These are phyloP conservation scores for Cyberlindnera mississippiensis DNA, from an alignment of 805 yeast species.

Conservation along the genomic window DNA sequence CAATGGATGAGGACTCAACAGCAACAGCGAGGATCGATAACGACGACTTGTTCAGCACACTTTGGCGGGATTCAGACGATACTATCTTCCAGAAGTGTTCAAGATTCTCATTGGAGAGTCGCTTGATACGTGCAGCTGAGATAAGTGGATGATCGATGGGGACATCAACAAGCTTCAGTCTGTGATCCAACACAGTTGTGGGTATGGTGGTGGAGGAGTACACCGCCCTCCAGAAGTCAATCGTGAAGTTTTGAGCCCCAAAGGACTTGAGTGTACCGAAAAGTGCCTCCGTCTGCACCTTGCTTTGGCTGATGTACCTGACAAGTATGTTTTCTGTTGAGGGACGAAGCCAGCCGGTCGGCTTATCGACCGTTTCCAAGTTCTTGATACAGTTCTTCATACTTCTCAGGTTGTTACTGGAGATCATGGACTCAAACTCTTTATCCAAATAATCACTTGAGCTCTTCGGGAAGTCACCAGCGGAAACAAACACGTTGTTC, in stretches of 20 bases:
- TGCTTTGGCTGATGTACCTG: constrained; percentile 9
- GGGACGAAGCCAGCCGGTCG: constrained; percentile 14
- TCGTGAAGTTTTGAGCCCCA: constrained; percentile 2
- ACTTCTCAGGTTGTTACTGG: constrained; percentile 11
- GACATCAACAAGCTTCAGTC: background rate
- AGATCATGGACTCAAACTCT: constrained; percentile 15
- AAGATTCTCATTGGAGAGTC: constrained; percentile 7
- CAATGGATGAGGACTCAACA: constrained; percentile 2
- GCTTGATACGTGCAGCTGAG: constrained; percentile 8
- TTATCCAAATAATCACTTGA: constrained; percentile 15
- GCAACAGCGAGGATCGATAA: constrained; percentile 13
- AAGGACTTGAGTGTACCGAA: constrained; percentile 1
- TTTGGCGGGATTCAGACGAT: constrained; percentile 5
- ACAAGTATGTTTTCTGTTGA: constrained; percentile 15
- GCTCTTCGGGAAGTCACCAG: constrained; percentile 17
- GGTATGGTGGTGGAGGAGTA: constrained; percentile 13
- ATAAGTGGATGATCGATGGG: constrained; percentile 2
- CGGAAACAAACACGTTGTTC: constrained; percentile 14
- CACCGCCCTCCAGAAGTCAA: constrained; percentile 16
- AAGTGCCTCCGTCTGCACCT: constrained; percentile 2
- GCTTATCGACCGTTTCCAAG: constrained; percentile 4
- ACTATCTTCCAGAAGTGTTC: constrained; percentile 15
- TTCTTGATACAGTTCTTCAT: constrained; percentile 14
- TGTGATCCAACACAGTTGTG: constrained; percentile 4
- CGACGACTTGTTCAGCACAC: constrained; percentile 8